Conservation (phyloP, 106 monocot species). For the Platanthera guangdongensis region DNA sequence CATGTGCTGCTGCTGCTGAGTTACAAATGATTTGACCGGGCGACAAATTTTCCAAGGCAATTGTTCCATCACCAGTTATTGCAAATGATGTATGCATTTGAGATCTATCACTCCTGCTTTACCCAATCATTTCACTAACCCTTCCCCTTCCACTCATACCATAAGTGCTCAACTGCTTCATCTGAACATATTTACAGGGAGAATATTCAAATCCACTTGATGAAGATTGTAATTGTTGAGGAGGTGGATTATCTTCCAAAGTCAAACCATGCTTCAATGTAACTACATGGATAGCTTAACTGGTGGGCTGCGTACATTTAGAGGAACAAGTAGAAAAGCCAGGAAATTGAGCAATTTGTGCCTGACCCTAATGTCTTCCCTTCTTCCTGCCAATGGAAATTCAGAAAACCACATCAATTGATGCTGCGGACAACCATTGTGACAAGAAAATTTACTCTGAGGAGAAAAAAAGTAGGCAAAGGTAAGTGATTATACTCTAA, state of each 20-base stretch:
- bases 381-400: neutral
- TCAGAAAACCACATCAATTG: neutral
- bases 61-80: too few relatives aligned
- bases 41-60: too few relatives aligned
- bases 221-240: neutral
- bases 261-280: neutral
- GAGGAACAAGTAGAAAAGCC: neutral
- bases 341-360: neutral
- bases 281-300: neutral
- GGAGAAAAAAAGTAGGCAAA: too few relatives aligned
- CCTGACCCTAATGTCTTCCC: neutral
- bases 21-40: too few relatives aligned
- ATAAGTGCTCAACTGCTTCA: slow-evolving; percentile 1
- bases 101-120: too few relatives aligned
- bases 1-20: too few relatives aligned
- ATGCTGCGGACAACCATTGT: neutral
- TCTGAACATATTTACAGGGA: neutral
- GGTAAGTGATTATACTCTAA: too few relatives aligned
- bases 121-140: neutral
- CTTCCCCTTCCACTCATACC: neutral
- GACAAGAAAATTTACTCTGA: too few relatives aligned
- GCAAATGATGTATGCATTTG: too few relatives aligned
- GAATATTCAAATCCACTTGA: neutral
- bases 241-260: neutral
- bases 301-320: neutral